These are phyloP conservation scores for Pistacia atlantica DNA, from an alignment of 345 rosid species.

Conservation along the genomic window DNA sequence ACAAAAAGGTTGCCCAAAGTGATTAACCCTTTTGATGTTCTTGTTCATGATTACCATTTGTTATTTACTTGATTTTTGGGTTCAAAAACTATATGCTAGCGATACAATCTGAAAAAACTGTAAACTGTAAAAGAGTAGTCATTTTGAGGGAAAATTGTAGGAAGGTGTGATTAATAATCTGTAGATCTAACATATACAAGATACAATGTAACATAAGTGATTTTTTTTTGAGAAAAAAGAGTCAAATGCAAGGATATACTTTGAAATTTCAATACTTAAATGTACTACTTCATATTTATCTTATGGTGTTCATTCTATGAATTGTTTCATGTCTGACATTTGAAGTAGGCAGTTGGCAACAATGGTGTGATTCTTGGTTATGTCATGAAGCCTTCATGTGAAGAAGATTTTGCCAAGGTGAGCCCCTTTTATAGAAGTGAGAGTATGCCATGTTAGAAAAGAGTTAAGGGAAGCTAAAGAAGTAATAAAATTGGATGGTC, in stretches of 20 bases:
- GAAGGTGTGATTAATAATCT: neutral
- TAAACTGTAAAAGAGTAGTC: too few relatives aligned
- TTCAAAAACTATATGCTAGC: too few relatives aligned
- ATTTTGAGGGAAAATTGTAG: neutral
- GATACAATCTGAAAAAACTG: too few relatives aligned
- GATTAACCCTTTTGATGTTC: too few relatives aligned
- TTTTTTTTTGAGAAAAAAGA: neutral
- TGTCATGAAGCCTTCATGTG: slow-evolving; percentile 89
- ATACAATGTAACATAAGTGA: neutral
- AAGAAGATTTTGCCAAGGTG: slow-evolving; percentile 82
- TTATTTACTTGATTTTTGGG: too few relatives aligned
- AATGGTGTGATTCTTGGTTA: slow-evolving; percentile 67
- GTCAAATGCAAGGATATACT: neutral
- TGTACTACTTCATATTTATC: neutral
- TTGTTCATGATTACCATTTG: too few relatives aligned
- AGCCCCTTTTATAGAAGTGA: slow-evolving; percentile 21
- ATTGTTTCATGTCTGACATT: slow-evolving; percentile 9
- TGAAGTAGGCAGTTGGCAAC: slow-evolving; percentile 52
- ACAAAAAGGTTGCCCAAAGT: too few relatives aligned
- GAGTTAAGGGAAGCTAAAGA: neutral
- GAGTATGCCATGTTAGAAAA: neutral
- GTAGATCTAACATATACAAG: neutral
- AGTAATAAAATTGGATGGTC: neutral
- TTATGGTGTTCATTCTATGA: neutral
- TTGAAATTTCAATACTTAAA: neutral